Conservation (phyloP, 208 protist species). For the Trypanosoma platydactyli region DNA sequence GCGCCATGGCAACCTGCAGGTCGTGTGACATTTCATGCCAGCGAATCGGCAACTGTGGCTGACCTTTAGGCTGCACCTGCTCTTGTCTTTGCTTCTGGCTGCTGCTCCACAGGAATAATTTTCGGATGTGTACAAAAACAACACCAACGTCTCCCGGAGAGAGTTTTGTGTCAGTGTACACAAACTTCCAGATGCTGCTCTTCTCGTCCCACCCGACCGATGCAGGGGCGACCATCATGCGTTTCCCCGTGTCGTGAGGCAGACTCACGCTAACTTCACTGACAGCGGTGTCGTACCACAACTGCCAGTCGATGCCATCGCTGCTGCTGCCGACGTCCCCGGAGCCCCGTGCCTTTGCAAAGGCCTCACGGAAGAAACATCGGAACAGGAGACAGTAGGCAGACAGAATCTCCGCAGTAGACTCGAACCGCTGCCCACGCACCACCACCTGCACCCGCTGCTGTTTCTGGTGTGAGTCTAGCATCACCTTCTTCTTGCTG, state of each 20-base stretch:
- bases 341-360: background rate
- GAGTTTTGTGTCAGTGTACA: constrained; percentile 41
- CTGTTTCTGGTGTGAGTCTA: background rate
- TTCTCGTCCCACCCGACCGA: constrained; percentile 11
- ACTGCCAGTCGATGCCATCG: constrained; percentile 7
- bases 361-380: constrained; percentile 45
- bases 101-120: constrained; percentile 23
- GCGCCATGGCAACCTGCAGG: constrained; percentile 51
- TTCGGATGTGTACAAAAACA: constrained; percentile 72
- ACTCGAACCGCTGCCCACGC: constrained; percentile 73
- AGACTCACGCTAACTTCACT: background rate
- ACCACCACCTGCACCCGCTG: constrained; percentile 67
- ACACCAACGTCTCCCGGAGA: constrained; percentile 71
- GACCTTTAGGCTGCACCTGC: background rate
- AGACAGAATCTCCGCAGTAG: constrained; percentile 45
- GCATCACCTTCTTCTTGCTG: background rate
- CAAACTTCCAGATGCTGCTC: constrained; percentile 21
- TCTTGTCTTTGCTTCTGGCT: constrained; percentile 8
- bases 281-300: constrained; percentile 4
- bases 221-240: background rate
- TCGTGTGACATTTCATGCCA: constrained; percentile 79
- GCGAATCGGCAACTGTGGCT: constrained; percentile 49
- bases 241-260: background rate
- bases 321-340: background rate
- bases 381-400: constrained; percentile 50